Percentiles rank a stretch among this genome's conserved stretches.
These are phyloP conservation scores for Pythium insidiosum DNA, from an alignment of 352 stramenopile genomes.

Conservation along the genomic window DNA sequence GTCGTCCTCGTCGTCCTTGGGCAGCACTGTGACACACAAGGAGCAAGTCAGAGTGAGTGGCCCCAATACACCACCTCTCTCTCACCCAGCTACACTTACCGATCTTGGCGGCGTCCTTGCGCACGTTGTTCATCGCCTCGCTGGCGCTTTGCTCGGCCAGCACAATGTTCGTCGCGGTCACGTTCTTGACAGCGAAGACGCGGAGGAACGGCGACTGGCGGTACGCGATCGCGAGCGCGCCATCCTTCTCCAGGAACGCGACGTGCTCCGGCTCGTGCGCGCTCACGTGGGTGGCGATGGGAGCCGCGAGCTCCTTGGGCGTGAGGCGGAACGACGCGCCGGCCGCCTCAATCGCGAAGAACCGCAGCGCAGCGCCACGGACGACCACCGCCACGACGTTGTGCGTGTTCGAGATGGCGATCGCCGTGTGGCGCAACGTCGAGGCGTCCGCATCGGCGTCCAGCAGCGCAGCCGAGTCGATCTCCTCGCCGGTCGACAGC, in stretches of 20 bases:
- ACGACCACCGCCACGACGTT: conserved; percentile 55
- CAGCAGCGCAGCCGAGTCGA: conserved; percentile 46
- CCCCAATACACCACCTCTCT: too few relatives aligned
- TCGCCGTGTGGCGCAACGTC: conserved; percentile 35
- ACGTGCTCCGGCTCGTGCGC: conserved; percentile 38
- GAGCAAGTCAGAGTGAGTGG: too few relatives aligned
- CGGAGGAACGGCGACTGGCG: conserved; percentile 52
- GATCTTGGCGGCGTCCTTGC: conserved; percentile 35
- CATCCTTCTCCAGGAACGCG: conserved; percentile 36
- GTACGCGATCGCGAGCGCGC: conserved; percentile 44
- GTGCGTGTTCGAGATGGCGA: conserved; percentile 39
- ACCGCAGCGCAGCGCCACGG: conserved; percentile 31
- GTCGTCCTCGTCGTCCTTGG: conserved; percentile 35
- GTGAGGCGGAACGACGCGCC: conserved; percentile 9
- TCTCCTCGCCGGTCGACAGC: conserved; percentile 32
- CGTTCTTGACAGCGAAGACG: conserved; percentile 34
- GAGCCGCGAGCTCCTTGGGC: conserved; percentile 19
- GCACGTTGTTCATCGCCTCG: conserved; percentile 31
- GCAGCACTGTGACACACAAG: conserved; percentile 27
- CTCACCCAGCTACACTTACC: too few relatives aligned
- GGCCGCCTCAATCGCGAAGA: conserved; percentile 48
- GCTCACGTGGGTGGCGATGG: conserved; percentile 9
- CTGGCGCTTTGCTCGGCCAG: conserved; percentile 12
- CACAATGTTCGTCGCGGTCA: conserved; percentile 12
- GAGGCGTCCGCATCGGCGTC: conserved; percentile 16